Conservation (phyloP, 352 stramenopile species). For the Phytopythium kandeliae region DNA sequence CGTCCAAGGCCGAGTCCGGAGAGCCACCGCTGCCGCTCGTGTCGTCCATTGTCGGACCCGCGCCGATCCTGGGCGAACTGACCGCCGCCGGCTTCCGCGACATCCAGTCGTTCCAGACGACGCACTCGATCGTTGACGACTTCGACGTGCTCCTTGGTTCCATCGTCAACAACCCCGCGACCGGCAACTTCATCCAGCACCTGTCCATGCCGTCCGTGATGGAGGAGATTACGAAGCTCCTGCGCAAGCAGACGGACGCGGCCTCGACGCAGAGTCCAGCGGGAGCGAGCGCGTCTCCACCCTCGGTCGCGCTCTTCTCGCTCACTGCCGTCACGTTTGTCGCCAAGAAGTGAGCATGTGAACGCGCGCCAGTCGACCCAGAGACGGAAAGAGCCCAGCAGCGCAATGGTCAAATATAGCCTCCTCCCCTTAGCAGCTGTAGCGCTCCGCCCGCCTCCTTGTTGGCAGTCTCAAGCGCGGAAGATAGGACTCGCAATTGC, state of each 20-base stretch:
- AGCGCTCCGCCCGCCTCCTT: too few species aligned
- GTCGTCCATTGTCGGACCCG: constrained; percentile 8
- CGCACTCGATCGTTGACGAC: constrained; percentile 1
- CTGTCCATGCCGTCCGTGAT: constrained; percentile 2
- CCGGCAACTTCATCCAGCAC: constrained; percentile 7
- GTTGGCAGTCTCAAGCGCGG: too few species aligned
- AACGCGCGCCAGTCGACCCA: too few species aligned
- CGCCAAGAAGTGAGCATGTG: not conserved
- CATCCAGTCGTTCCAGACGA: not conserved
- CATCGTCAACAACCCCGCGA: not conserved
- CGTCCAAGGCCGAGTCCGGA: not conserved
- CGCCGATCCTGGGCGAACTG: constrained; percentile 1
- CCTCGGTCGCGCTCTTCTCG: not conserved
- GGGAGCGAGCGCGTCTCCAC: not conserved
- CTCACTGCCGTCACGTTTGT: constrained; percentile 3
- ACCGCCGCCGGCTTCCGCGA: not conserved
- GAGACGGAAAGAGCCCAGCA: too few species aligned
- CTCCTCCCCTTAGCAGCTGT: too few species aligned
- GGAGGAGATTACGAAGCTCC: not conserved
- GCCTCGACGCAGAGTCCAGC: not conserved
- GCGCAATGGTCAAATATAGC: too few species aligned
- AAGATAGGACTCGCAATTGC: too few species aligned
- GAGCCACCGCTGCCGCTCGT: constrained; percentile 8
- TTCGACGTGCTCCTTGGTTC: not conserved
- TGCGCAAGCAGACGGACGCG: not conserved